A percentile compares a stretch with the other conserved stretches of the same genome.
These are phyloP conservation scores for Chimonanthus salicifolius DNA, from an alignment of 164 flowering plant genomes.

Conservation along the genomic window DNA sequence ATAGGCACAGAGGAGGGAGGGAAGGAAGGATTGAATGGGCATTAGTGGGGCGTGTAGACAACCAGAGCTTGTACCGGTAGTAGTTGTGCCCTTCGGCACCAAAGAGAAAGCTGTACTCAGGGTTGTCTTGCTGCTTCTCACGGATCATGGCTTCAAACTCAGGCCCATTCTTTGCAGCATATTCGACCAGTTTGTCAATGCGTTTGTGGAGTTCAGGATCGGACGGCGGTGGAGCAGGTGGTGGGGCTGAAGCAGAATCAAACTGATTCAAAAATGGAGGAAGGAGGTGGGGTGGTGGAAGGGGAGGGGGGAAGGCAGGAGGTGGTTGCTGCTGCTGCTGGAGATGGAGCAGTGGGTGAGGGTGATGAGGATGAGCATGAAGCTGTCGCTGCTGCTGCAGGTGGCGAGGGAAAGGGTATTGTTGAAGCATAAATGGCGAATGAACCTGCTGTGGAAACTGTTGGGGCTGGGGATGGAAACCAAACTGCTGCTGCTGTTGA, in stretches of 20 bases:
- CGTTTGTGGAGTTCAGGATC: conserved; percentile 94
- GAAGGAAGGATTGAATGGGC: conserved; percentile 57
- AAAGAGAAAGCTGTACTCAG: conserved; percentile 82
- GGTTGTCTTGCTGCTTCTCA: conserved; percentile 87
- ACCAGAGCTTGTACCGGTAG: conserved; percentile 81
- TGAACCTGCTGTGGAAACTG: conserved; percentile 62
- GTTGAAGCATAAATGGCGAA: conserved; percentile 64
- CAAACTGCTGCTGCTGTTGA: conserved; percentile 63
- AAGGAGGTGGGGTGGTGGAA: conserved; percentile 56
- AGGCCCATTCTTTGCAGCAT: conserved; percentile 86
- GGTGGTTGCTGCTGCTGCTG: conserved; percentile 47
- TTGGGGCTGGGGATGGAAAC: conserved; percentile 78
- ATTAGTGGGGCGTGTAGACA: conserved; percentile 50
- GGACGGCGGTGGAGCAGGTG: conserved; percentile 71
- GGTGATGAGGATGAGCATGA: conserved; percentile 48
- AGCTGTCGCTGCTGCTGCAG: conserved; percentile 38
- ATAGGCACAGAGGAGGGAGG: conserved; percentile 44
- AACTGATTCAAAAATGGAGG: conserved; percentile 51
- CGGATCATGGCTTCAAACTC: conserved; percentile 97
- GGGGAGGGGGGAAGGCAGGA: conserved; percentile 52
- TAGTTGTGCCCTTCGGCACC: conserved; percentile 92
- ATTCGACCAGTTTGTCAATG: conserved; percentile 89
- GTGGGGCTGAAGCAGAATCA: conserved; percentile 61
- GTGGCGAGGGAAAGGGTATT: conserved; percentile 63
- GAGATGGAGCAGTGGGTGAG: conserved; percentile 48